Evolutionary conservation across 257 asterid genomes (phyloP).

Genomic region (Catharanthus roseus): DNA sequence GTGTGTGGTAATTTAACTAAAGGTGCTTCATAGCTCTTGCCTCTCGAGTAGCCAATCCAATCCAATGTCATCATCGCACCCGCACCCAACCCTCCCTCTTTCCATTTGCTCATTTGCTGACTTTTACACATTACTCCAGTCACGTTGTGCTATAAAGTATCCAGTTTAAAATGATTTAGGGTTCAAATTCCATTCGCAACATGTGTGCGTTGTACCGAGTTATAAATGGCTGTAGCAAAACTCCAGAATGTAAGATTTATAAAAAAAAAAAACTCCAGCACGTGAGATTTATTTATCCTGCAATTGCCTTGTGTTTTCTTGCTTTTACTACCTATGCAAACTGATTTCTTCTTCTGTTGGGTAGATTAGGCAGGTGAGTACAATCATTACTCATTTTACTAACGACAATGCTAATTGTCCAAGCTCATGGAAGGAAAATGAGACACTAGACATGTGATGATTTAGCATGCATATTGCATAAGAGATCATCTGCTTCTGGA

Average conservation of each 20-base stretch:
- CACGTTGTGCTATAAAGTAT: not conserved
- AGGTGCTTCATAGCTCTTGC: not conserved
- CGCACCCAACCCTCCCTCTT: too few species aligned
- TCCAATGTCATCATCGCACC: not conserved
- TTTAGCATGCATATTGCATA: too few species aligned
- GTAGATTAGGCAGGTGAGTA: not conserved
- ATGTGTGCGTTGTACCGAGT: too few species aligned
- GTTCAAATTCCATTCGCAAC: not conserved
- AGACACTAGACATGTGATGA: not conserved
- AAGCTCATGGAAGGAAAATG: not conserved
- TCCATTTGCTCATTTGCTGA: not conserved
- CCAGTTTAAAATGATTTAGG: not conserved
- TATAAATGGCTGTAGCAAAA: too few species aligned
- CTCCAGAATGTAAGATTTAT: too few species aligned
- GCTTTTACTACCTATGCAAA: not conserved
- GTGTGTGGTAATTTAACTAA: not conserved
- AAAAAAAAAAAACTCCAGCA: too few species aligned
- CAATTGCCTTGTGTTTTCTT: not conserved
- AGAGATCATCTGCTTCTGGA: too few species aligned
- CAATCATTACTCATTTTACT: not conserved
- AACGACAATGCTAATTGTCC: not conserved
- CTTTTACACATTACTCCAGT: not conserved
- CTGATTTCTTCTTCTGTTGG: not conserved
- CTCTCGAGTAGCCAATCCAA: not conserved
- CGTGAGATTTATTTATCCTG: not conserved